A percentile compares a stretch with the other conserved stretches of the same genome.
These are phyloP conservation scores for Microdochium nivale DNA, from an alignment of 2,329 filamentous ascomycete genomes.

Conservation along the genomic window DNA sequence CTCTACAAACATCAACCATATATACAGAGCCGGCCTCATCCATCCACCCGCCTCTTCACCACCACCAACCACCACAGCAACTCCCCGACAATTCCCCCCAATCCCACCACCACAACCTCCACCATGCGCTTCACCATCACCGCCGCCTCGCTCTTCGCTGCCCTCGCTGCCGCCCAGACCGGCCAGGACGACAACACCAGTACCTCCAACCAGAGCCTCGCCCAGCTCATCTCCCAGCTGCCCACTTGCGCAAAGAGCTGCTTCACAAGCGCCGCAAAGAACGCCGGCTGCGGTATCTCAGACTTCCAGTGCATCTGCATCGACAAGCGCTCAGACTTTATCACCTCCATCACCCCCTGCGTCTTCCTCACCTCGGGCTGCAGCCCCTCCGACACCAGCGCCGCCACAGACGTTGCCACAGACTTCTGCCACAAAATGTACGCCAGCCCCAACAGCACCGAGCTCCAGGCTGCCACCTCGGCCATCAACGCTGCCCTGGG, in stretches of 20 bases:
- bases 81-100: no score
- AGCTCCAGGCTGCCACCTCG: constrained; percentile 18
- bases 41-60: no score
- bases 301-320: constrained; percentile 21
- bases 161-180: constrained; percentile 11
- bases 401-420: constrained; percentile 9
- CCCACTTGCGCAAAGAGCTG: constrained; percentile 19
- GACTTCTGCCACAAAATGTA: constrained; percentile 17
- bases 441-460: constrained; percentile 13
- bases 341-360: constrained; percentile 12
- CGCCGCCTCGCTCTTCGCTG: constrained; percentile 13
- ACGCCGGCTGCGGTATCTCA: constrained; percentile 13
- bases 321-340: constrained; percentile 10
- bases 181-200: constrained; percentile 1
- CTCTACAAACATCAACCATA: no score
- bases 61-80: no score
- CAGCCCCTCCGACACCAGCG: constrained; percentile 11
- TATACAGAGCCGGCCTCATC: no score
- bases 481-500: constrained; percentile 16
- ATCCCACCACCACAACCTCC: background rate
- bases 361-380: constrained; percentile 10
- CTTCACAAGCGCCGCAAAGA: constrained; percentile 10
- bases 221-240: constrained; percentile 17
- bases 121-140: constrained; percentile 12
- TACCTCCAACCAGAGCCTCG: constrained; percentile 12